phyloP scores from a whole-genome alignment of 202 grass and related monocot species.

The Thinopyrum obtusiflorum region DNA sequence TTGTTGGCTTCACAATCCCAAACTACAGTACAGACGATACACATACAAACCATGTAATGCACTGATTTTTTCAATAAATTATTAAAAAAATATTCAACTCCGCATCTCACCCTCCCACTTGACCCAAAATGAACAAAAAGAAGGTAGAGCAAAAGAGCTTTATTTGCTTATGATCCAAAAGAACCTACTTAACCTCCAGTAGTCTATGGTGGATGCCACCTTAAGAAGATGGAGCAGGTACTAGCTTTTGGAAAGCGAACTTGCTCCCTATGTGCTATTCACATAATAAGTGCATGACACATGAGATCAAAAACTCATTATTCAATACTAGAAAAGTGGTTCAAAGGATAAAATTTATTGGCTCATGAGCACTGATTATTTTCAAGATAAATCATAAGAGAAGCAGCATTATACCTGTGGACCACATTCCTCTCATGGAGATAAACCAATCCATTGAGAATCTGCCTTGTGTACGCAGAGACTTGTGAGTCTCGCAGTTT shows the following conservation, averaged over 20 bases:
- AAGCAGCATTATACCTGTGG: conserved; percentile 62
- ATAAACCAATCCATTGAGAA: conserved; percentile 88
- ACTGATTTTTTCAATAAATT: neutral
- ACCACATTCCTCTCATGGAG: conserved; percentile 93
- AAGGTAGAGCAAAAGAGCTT: conserved; percentile 16
- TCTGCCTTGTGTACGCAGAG: conserved; percentile 88
- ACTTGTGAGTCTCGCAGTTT: conserved; percentile 78
- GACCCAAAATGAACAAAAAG: neutral
- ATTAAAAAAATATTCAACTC: neutral
- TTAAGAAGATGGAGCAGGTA: conserved; percentile 23
- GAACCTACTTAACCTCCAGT: neutral
- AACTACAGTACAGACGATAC: neutral
- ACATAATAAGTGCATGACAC: conserved; percentile 16
- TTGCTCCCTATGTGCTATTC: conserved; percentile 14
- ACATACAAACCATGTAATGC: neutral
- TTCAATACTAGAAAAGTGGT: neutral
- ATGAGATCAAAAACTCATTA: conserved; percentile 15
- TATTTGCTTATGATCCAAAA: neutral
- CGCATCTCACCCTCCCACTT: neutral
- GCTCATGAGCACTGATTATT: conserved; percentile 5
- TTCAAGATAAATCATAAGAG: neutral
- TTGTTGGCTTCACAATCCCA: neutral
- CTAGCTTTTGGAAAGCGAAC: neutral
- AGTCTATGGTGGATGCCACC: conserved; percentile 4
- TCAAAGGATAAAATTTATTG: neutral